A percentile compares a stretch with the other conserved stretches of the same genome.
Conservation (phyloP, 1,284 basidiomycete species). For the Naganishia albida region DNA sequence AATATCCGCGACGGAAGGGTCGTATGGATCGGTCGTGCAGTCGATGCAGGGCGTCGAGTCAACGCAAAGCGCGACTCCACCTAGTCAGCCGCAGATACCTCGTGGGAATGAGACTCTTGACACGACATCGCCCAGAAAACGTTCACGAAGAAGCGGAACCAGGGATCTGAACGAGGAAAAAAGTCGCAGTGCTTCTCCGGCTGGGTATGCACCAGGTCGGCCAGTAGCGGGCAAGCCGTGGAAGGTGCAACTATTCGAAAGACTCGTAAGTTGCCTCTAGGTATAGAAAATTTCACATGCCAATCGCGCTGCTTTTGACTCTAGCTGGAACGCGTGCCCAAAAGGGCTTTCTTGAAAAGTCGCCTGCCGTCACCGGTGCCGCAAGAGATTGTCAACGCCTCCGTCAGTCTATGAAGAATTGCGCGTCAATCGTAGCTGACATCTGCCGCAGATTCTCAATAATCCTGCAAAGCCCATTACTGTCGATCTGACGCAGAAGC, state of each 20-base stretch:
- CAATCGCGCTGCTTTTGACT: neutral
- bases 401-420: neutral
- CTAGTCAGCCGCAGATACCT: neutral
- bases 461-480: neutral
- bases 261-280: neutral
- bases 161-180: slow-evolving; percentile 69
- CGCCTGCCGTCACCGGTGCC: slow-evolving; percentile 6
- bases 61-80: neutral
- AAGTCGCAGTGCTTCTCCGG: slow-evolving; percentile 59
- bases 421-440: neutral
- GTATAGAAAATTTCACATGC: neutral
- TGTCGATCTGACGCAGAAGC: neutral
- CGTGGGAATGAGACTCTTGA: neutral
- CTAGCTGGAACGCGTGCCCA: slow-evolving; percentile 11
- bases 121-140: slow-evolving; percentile 57
- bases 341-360: slow-evolving; percentile 11
- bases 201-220: neutral
- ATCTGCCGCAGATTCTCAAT: neutral
- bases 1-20: neutral
- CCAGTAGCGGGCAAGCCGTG: slow-evolving; percentile 6
- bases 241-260: slow-evolving; percentile 13
- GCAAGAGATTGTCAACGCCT: neutral
- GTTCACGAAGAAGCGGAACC: slow-evolving; percentile 68
- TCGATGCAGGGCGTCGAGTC: neutral
- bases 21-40: neutral